phyloP scores from a whole-genome alignment of 805 yeast genomes.

The Saccharomyces mikatae region DNA sequence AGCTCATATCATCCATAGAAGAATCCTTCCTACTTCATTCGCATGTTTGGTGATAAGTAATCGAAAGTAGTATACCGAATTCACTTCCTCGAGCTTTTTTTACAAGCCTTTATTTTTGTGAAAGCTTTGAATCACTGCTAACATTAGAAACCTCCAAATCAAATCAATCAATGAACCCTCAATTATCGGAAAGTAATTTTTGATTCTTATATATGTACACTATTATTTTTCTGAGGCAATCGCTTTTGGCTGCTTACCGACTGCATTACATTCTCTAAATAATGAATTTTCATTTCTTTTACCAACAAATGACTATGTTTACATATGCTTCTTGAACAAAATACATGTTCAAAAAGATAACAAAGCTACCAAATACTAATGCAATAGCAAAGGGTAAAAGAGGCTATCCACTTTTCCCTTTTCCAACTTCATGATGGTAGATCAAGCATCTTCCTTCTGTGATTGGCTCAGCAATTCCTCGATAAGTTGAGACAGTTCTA shows the following conservation, averaged over 20 bases:
- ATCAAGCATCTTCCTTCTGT: neutral
- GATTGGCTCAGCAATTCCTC: conserved; percentile 40
- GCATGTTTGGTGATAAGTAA: no score
- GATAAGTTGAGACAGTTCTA: conserved; percentile 47
- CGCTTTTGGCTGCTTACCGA: neutral
- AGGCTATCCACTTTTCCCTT: neutral
- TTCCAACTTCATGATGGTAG: neutral
- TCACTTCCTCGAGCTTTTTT: no score
- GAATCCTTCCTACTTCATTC: no score
- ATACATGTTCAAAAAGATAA: neutral
- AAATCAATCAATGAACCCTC: neutral
- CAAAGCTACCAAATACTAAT: neutral
- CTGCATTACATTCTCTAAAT: neutral
- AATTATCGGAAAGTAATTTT: neutral
- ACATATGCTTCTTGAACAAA: no score
- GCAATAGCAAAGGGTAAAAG: neutral
- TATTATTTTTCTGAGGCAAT: neutral
- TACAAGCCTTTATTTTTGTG: no score
- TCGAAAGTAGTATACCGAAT: no score
- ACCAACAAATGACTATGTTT: no score
- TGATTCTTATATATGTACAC: neutral
- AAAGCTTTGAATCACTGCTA: no score
- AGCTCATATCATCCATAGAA: neutral
- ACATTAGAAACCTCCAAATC: no score
- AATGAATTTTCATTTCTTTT: no score